These are phyloP conservation scores for Aspergillus hiratsukae DNA, from an alignment of 2,329 filamentous ascomycete genomes.

Conservation along the genomic window DNA sequence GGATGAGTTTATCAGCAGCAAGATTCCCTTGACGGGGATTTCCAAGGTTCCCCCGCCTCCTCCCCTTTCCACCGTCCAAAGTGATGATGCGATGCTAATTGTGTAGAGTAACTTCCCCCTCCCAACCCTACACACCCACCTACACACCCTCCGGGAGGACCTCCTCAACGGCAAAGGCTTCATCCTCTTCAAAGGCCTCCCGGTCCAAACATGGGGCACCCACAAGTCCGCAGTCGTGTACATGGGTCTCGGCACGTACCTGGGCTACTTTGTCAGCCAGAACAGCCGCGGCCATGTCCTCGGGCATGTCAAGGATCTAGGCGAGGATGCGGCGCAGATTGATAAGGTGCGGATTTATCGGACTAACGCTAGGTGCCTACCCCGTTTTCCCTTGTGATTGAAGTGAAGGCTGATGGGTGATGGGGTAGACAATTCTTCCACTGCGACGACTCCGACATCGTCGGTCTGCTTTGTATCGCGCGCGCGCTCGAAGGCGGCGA, in stretches of 20 bases:
- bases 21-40: constrained; percentile 67
- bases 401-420: not conserved
- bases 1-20: constrained; percentile 63
- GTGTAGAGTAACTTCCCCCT: constrained; percentile 56
- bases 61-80: not conserved
- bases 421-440: constrained; percentile 70
- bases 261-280: constrained; percentile 84
- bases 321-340: constrained; percentile 74
- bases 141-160: constrained; percentile 57
- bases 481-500: constrained; percentile 78
- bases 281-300: constrained; percentile 81
- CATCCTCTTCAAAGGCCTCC: constrained; percentile 82
- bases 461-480: constrained; percentile 76
- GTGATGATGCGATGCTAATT: constrained; percentile 1
- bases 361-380: constrained; percentile 63
- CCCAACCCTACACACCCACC: constrained; percentile 50
- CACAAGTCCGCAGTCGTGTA: constrained; percentile 83
- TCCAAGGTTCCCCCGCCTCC: constrained; percentile 43
- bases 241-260: constrained; percentile 79
- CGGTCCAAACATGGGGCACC: constrained; percentile 68
- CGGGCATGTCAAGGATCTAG: constrained; percentile 84
- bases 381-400: not conserved
- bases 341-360: constrained; percentile 87
- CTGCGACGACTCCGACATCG: constrained; percentile 75
- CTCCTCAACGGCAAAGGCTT: constrained; percentile 84